Evolutionary conservation across 495 filamentous ascomycete species (phyloP).

Genomic region (Cairneyella variabilis): DNA sequence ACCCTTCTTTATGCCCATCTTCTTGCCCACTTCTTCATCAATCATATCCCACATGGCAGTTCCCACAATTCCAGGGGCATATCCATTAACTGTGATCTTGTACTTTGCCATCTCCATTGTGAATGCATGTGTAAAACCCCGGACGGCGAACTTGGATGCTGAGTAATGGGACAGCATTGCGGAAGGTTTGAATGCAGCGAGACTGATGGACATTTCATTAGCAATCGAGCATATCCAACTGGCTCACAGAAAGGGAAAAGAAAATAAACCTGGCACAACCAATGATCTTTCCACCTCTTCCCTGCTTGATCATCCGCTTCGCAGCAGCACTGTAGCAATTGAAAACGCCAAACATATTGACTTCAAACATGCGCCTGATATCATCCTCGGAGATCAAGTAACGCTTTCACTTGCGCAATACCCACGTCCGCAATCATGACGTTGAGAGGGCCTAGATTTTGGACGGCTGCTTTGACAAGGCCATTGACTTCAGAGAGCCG

Average conservation of each 20-base stretch:
- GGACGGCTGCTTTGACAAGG: conserved; percentile 44
- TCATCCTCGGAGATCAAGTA: conserved; percentile 50
- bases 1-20: conserved; percentile 41
- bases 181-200: conserved; percentile 54
- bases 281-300: conserved; percentile 47
- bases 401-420: conserved; percentile 49
- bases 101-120: conserved; percentile 54
- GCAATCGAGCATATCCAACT: no score
- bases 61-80: conserved; percentile 58
- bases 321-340: conserved; percentile 53
- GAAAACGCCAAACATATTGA: conserved; percentile 56
- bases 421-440: conserved; percentile 62
- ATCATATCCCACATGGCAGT: conserved; percentile 61
- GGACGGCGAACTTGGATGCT: conserved; percentile 56
- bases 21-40: conserved; percentile 45
- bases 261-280: conserved; percentile 41
- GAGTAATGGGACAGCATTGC: conserved; percentile 49
- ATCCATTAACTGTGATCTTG: conserved; percentile 59
- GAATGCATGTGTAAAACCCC: conserved; percentile 53
- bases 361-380: conserved; percentile 43
- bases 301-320: conserved; percentile 49
- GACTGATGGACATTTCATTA: conserved; percentile 27
- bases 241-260: neutral
- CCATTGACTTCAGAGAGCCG: conserved; percentile 41
- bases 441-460: conserved; percentile 47